These are phyloP conservation scores for Lantana camara DNA, from an alignment of 257 asterid species.

Conservation along the genomic window DNA sequence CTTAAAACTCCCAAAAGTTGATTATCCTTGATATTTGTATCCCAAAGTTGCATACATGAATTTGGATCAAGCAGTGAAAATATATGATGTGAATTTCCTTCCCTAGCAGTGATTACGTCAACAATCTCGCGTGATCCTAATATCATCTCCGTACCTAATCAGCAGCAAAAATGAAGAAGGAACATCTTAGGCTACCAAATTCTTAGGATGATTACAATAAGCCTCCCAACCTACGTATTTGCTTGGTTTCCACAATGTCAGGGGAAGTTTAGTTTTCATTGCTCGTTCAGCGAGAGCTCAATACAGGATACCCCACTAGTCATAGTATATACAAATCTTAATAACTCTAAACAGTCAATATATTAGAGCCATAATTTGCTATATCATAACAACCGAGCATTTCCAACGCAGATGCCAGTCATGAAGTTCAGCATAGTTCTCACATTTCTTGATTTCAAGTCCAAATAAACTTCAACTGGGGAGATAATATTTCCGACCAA, in stretches of 20 bases:
- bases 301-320: neutral
- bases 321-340: neutral
- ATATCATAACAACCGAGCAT: neutral
- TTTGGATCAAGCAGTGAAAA: neutral
- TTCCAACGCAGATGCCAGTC: neutral
- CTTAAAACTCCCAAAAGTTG: neutral
- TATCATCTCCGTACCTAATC: neutral
- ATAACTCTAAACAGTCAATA: neutral
- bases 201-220: slow-evolving; percentile 6
- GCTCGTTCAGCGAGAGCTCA: neutral
- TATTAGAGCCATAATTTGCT: neutral
- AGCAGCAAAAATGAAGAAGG: no score
- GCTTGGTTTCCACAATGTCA: neutral
- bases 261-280: neutral
- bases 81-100: neutral
- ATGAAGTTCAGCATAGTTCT: neutral
- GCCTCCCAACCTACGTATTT: neutral
- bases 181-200: no score
- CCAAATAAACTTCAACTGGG: neutral
- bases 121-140: neutral
- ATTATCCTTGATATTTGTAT: neutral
- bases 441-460: neutral
- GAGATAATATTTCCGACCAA: neutral
- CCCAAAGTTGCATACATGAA: neutral
- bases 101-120: slow-evolving; percentile 1